These are phyloP conservation scores for Globisporangium ultimum DNA, from an alignment of 352 stramenopile genomes.

Conservation along the genomic window DNA sequence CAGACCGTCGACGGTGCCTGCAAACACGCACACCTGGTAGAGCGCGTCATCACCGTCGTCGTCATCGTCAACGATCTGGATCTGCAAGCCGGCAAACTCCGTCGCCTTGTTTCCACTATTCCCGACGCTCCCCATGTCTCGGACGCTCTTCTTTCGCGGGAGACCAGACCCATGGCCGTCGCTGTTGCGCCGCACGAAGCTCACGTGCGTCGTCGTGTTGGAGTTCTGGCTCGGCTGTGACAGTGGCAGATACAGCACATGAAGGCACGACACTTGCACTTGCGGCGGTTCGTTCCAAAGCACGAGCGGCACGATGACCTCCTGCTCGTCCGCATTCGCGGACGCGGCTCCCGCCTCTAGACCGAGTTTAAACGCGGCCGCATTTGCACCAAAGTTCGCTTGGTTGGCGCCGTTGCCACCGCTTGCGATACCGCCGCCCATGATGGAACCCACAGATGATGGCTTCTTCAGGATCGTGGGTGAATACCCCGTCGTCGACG, in stretches of 20 bases:
- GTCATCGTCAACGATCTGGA: slow-evolving; percentile 38
- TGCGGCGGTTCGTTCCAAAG: slow-evolving; percentile 59
- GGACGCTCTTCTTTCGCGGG: slow-evolving; percentile 1
- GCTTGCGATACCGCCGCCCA: neutral
- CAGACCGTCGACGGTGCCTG: slow-evolving; percentile 54
- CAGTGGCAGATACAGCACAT: slow-evolving; percentile 61
- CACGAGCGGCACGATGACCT: slow-evolving; percentile 67
- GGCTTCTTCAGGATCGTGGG: slow-evolving; percentile 21
- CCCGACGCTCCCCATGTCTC: neutral
- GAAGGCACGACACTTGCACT: slow-evolving; percentile 49
- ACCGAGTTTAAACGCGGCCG: neutral
- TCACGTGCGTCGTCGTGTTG: slow-evolving; percentile 30
- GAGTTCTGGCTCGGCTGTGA: slow-evolving; percentile 71
- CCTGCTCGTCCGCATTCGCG: slow-evolving; percentile 7
- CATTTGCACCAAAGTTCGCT: neutral
- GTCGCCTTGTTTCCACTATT: neutral
- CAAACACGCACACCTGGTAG: slow-evolving; percentile 68
- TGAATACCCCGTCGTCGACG: slow-evolving; percentile 20
- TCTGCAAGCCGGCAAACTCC: slow-evolving; percentile 18
- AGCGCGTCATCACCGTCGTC: slow-evolving; percentile 28
- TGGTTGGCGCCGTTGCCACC: neutral
- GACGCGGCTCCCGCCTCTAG: neutral
- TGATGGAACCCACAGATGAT: slow-evolving; percentile 4
- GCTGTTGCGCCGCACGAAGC: slow-evolving; percentile 18
- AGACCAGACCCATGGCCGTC: neutral